Evolutionary conservation across 176 grass and related monocot genomes (phyloP).

Genomic region (Puya raimondii): DNA sequence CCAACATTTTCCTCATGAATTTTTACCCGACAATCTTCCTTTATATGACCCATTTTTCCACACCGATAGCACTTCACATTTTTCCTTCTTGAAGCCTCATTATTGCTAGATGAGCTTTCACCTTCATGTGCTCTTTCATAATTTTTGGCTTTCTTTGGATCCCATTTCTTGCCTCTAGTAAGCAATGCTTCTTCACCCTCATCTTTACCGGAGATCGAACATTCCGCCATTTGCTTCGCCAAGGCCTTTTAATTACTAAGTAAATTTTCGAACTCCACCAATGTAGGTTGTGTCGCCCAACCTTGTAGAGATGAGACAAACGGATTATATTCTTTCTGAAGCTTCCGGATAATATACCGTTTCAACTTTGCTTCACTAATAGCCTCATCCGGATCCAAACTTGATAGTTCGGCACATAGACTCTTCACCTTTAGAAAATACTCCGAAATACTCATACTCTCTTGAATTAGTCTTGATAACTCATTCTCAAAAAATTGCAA

Average conservation of each 20-base stretch:
- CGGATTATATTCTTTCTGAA: not conserved
- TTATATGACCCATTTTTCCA: not conserved
- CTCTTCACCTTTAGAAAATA: too few species aligned
- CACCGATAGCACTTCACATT: not conserved
- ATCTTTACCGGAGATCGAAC: not conserved
- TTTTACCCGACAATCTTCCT: not conserved
- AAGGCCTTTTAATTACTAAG: not conserved
- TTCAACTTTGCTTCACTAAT: not conserved
- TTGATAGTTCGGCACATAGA: not conserved
- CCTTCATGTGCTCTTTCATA: not conserved
- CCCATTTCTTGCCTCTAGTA: conserved; percentile 1
- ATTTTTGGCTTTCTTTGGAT: not conserved
- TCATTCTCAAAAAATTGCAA: not conserved
- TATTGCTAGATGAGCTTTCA: not conserved
- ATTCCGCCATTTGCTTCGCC: not conserved
- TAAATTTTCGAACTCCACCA: not conserved
- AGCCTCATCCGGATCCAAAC: not conserved
- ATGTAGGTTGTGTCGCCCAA: not conserved
- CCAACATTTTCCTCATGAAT: not conserved
- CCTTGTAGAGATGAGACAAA: not conserved
- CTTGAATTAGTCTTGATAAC: not conserved
- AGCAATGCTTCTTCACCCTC: not conserved
- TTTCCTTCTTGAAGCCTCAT: not conserved
- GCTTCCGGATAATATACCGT: not conserved
- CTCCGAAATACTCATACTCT: not conserved